A percentile compares a stretch with the other conserved stretches of the same genome.
These are phyloP conservation scores for Chaetothyriales sp. DNA, from an alignment of 2,329 filamentous ascomycete species.

Conservation along the genomic window DNA sequence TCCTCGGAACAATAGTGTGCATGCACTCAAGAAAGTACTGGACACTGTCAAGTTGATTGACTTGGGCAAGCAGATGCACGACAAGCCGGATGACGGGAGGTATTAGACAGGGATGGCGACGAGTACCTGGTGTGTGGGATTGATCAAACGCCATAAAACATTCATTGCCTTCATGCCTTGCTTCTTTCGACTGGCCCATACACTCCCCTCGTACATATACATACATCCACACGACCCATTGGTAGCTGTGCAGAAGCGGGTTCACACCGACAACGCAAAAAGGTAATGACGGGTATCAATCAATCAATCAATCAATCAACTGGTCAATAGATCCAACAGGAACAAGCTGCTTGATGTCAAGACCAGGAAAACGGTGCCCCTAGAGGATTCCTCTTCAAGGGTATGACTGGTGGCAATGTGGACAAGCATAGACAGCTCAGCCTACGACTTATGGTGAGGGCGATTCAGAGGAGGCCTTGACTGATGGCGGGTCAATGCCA, in stretches of 20 bases:
- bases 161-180: too few relatives aligned
- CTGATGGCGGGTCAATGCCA: constrained; percentile 17
- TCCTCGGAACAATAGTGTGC: background rate
- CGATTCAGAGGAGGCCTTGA: background rate
- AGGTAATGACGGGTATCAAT: background rate
- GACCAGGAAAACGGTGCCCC: background rate
- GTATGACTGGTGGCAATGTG: background rate
- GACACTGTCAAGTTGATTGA: background rate
- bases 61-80: background rate
- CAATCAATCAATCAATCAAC: background rate
- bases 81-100: background rate
- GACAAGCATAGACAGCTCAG: too few relatives aligned
- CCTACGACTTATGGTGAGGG: background rate
- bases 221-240: background rate
- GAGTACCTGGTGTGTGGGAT: too few relatives aligned
- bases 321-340: background rate
- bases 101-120: too few relatives aligned
- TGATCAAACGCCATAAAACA: too few relatives aligned
- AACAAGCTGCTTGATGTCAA: background rate
- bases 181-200: background rate
- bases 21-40: background rate
- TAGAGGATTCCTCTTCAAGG: background rate
- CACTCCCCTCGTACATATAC: too few relatives aligned
- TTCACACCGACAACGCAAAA: background rate
- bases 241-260: background rate